These are phyloP conservation scores for Echinosophora koreensis DNA, from an alignment of 306 rosid genomes.

Conservation along the genomic window DNA sequence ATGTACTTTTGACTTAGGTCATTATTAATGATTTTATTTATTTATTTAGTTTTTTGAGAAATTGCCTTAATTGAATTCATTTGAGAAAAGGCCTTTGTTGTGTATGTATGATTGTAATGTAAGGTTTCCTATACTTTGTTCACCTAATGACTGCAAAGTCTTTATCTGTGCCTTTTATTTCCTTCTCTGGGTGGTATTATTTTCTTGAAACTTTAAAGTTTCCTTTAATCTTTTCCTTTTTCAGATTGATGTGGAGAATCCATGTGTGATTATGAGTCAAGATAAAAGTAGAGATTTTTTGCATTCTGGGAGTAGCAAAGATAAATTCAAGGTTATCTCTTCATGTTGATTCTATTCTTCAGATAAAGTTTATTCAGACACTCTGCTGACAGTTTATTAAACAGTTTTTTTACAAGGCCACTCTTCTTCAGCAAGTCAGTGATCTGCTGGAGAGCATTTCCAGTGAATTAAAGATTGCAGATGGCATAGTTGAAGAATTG, in stretches of 20 bases:
- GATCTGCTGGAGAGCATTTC: slow-evolving; percentile 81
- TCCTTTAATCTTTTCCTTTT: slow-evolving; percentile 34
- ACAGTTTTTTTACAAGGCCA: slow-evolving; percentile 97
- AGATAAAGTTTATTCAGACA: slow-evolving; percentile 40
- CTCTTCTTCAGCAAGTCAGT: slow-evolving; percentile 91
- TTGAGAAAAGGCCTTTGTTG: slow-evolving; percentile 13
- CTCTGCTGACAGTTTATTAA: slow-evolving; percentile 54
- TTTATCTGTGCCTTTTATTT: slow-evolving; percentile 2
- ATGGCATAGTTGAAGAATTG: slow-evolving; percentile 64
- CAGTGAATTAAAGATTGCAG: slow-evolving; percentile 58
- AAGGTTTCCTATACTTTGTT: slow-evolving; percentile 15
- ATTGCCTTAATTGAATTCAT: background rate
- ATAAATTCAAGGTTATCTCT: slow-evolving; percentile 87
- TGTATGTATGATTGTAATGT: slow-evolving; percentile 23
- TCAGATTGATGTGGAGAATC: slow-evolving; percentile 98
- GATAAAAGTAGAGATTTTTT: slow-evolving; percentile 95
- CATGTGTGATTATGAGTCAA: slow-evolving; percentile 93
- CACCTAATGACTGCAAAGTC: background rate
- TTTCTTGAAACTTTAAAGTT: slow-evolving; percentile 26
- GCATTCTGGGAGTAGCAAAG: slow-evolving; percentile 92
- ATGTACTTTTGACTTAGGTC: slow-evolving; percentile 11
- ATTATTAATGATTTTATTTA: too few relatives aligned
- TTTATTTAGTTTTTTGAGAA: slow-evolving; percentile 12
- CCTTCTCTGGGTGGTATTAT: background rate
- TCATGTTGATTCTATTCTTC: slow-evolving; percentile 23